phyloP scores from a whole-genome alignment of 2,329 filamentous ascomycete genomes.

The Microsporum ferrugineum region DNA sequence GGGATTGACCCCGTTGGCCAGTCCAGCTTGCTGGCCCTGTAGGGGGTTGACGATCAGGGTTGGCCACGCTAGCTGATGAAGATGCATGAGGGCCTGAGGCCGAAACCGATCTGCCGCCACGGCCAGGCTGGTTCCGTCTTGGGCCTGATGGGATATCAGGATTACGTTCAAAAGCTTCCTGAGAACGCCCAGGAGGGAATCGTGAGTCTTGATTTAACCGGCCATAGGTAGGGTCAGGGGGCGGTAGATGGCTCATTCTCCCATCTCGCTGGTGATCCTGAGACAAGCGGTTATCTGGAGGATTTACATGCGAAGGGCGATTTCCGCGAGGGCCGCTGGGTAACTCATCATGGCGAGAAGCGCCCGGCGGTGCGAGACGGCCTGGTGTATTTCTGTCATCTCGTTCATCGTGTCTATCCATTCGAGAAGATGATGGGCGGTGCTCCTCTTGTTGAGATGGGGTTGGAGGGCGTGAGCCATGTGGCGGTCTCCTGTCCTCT shows the following conservation, averaged over 20 bases:
- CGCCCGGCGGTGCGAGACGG: conserved; percentile 17
- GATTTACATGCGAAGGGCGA: conserved; percentile 19
- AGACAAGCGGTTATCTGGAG: conserved; percentile 20
- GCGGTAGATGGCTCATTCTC: conserved; percentile 28
- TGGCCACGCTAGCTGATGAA: conserved; percentile 15
- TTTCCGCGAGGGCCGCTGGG: conserved; percentile 43
- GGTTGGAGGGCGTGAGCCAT: conserved; percentile 14
- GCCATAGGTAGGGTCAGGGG: conserved; percentile 36
- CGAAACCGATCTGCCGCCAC: conserved; percentile 27
- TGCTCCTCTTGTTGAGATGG: conserved; percentile 14
- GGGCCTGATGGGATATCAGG: conserved; percentile 45
- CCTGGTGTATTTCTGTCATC: conserved; percentile 26
- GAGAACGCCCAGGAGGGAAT: conserved; percentile 25
- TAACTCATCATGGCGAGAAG: conserved; percentile 33
- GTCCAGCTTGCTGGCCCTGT: conserved; percentile 33
- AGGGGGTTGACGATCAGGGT: conserved; percentile 32
- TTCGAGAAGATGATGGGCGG: conserved; percentile 12
- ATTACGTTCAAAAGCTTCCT: conserved; percentile 32
- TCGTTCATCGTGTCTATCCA: conserved; percentile 24
- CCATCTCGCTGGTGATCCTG: conserved; percentile 22
- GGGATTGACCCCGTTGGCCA: conserved; percentile 25
- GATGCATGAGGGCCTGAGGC: conserved; percentile 20
- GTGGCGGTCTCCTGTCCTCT: conserved; percentile 15
- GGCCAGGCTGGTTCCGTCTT: conserved; percentile 24
- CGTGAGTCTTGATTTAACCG: conserved; percentile 35